Evolutionary conservation across 805 yeast species (phyloP), one percentile per base, ranked within the genome.

Genomic region (Sungouiella thailandica): DNA sequence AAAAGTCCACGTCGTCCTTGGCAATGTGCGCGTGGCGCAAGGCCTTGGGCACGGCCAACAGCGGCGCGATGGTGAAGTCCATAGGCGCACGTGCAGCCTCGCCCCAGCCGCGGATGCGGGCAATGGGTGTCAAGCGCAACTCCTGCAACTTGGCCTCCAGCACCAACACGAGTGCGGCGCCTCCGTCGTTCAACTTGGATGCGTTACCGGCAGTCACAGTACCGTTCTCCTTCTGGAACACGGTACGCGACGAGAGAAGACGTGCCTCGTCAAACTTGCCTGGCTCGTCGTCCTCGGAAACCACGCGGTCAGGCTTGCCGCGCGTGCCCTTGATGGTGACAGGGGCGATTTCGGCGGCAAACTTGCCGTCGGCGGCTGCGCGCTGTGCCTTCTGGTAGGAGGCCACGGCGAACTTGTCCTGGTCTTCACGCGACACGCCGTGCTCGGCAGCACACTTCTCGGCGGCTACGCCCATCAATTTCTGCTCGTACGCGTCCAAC

Each of bases 201-300:
- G 97, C 95, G 60, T 93, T 94, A 50, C 97, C 94, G 17, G 96
- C 97, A 25, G 98, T 90, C 41, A 93, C 90, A 25, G 97, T 85
- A 58, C 97, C 98, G 49, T 82, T 80, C 55, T 88, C 96, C 65
- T 76, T 80, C 67, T 85, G 83, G 80, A 93, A 93, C 24, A 87
- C 97, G 34, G 98, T 79, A 70, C 97, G 83, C 19, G 97, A 96
- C 38, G 81, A 33, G 57, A 73, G 77, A 50, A 93, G 69, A 60
- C 76, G 87, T 26, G 71, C 70, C 62, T 84, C 88, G 66, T 90
- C 76, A 49, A 89, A 73, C 57, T 86, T 86, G 37, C 66, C 55
- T 40, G 74, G 65, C 71, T 93, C 98, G 65, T 93, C 97, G 63
- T 93, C 99, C 31, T 70, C 68, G 29, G 74, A 61, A 34, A 93